Evolutionary conservation across 192 early-diverging fungal species (phyloP).

Genomic region (Dissophora ornata): DNA sequence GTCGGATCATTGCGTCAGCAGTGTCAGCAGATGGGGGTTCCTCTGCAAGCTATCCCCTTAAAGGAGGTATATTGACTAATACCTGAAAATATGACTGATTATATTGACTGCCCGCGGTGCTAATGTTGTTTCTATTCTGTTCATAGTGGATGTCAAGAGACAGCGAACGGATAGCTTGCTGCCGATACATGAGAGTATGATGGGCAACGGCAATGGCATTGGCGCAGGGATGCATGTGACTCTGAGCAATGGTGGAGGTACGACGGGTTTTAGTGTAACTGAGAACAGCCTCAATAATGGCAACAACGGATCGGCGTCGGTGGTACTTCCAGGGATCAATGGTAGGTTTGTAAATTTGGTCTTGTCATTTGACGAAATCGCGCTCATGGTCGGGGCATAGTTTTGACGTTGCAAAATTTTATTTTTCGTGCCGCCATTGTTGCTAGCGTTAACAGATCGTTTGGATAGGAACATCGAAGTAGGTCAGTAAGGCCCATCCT

Average conservation of each 20-base stretch:
- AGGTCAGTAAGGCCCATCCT: too few species aligned
- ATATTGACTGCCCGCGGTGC: background rate
- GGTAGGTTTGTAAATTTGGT: background rate
- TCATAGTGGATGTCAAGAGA: background rate
- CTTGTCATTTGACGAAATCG: background rate
- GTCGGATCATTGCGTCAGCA: slow-evolving; percentile 1
- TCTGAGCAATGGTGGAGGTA: background rate
- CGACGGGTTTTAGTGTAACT: too few species aligned
- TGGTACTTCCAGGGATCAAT: slow-evolving; percentile 19
- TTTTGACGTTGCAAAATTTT: background rate
- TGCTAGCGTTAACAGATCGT: too few species aligned
- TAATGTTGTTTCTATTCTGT: background rate
- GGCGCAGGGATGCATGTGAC: background rate
- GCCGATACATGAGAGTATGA: background rate
- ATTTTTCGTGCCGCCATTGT: too few species aligned
- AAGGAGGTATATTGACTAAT: slow-evolving; percentile 7
- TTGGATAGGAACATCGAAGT: too few species aligned
- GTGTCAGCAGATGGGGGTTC: background rate
- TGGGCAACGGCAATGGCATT: background rate
- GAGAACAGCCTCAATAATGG: background rate
- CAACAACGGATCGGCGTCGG: background rate
- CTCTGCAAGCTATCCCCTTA: background rate
- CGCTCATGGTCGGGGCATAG: background rate
- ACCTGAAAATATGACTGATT: background rate
- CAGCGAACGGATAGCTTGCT: slow-evolving; percentile 1